Evolutionary conservation across 306 rosid species (phyloP).

Genomic region (Lithocarpus polystachyus): DNA sequence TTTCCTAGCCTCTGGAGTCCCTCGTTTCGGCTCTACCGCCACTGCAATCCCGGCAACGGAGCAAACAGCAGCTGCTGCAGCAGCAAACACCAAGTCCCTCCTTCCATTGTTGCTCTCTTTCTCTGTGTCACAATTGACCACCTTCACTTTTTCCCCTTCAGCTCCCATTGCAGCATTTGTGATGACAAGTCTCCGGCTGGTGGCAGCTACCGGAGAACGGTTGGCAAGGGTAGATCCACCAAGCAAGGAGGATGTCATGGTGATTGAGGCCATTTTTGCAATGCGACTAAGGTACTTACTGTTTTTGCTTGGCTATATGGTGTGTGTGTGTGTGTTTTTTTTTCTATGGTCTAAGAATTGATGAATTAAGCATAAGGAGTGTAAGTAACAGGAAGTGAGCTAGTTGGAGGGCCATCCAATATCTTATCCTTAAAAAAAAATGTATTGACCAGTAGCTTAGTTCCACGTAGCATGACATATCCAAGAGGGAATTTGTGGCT

Average conservation of each 20-base stretch:
- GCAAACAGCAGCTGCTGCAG: slow-evolving; percentile 35
- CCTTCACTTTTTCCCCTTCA: slow-evolving; percentile 19
- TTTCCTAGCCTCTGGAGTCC: slow-evolving; percentile 47
- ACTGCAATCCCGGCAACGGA: slow-evolving; percentile 31
- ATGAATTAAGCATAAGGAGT: slow-evolving; percentile 5
- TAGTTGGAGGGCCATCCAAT: slow-evolving; percentile 11
- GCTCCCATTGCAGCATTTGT: slow-evolving; percentile 15
- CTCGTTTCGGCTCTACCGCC: slow-evolving; percentile 38
- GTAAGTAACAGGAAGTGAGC: not conserved
- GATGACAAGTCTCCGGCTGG: slow-evolving; percentile 10
- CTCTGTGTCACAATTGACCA: slow-evolving; percentile 16
- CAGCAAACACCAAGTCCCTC: slow-evolving; percentile 38
- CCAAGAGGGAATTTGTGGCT: slow-evolving; percentile 5
- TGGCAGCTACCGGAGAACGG: not conserved
- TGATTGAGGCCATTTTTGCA: slow-evolving; percentile 40
- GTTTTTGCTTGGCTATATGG: not conserved
- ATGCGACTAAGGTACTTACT: not conserved
- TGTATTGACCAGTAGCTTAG: slow-evolving; percentile 16
- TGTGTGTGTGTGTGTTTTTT: not conserved
- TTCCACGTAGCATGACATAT: slow-evolving; percentile 27
- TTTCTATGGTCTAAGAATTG: not conserved
- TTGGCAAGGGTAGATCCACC: slow-evolving; percentile 16
- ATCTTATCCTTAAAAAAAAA: slow-evolving; percentile 31
- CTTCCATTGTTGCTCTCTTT: slow-evolving; percentile 34
- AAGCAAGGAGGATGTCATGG: slow-evolving; percentile 39